A percentile compares a stretch with the other conserved stretches of the same genome.
Evolutionary conservation across 2,329 filamentous ascomycete species (phyloP).

Genomic region (Blastomyces parvus): DNA sequence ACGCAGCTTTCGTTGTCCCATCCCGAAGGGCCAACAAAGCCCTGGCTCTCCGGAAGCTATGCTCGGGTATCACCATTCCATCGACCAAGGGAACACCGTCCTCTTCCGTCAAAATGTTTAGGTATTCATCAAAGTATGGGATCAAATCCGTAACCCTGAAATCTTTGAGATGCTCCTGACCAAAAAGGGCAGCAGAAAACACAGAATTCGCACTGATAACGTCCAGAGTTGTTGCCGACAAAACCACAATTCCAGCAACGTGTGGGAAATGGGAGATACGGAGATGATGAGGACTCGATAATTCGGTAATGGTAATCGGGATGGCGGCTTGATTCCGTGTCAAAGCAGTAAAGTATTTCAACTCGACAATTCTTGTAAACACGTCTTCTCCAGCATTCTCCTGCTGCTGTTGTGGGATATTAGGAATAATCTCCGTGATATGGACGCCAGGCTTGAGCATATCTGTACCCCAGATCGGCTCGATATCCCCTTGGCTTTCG

Average conservation of each 20-base stretch:
- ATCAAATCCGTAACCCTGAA: conserved; percentile 70
- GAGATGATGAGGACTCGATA: conserved; percentile 60
- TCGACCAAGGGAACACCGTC: conserved; percentile 76
- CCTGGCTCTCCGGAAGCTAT: conserved; percentile 83
- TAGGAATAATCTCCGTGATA: conserved; percentile 68
- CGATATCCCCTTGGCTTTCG: conserved; percentile 63
- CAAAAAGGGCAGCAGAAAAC: conserved; percentile 87
- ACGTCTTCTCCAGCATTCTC: conserved; percentile 61
- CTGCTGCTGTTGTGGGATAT: conserved; percentile 64
- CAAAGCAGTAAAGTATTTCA: conserved; percentile 75
- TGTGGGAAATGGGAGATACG: conserved; percentile 91
- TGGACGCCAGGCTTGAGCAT: conserved; percentile 58
- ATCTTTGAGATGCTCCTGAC: conserved; percentile 73
- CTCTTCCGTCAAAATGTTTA: conserved; percentile 73
- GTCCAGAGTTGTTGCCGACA: conserved; percentile 66
- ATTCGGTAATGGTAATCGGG: conserved; percentile 69
- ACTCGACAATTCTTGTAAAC: conserved; percentile 61
- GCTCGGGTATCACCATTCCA: conserved; percentile 93
- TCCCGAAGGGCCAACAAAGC: conserved; percentile 76
- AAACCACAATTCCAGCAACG: conserved; percentile 90
- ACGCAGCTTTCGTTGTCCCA: conserved; percentile 66
- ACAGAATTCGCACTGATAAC: conserved; percentile 92
- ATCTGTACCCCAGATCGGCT: conserved; percentile 74
- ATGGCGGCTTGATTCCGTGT: conserved; percentile 65
- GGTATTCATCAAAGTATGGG: conserved; percentile 74